Percentiles rank a stretch among this genome's conserved stretches.
These are phyloP conservation scores for Picea engelmannii DNA, from an alignment of 83 land plant genomes.

Conservation along the genomic window DNA sequence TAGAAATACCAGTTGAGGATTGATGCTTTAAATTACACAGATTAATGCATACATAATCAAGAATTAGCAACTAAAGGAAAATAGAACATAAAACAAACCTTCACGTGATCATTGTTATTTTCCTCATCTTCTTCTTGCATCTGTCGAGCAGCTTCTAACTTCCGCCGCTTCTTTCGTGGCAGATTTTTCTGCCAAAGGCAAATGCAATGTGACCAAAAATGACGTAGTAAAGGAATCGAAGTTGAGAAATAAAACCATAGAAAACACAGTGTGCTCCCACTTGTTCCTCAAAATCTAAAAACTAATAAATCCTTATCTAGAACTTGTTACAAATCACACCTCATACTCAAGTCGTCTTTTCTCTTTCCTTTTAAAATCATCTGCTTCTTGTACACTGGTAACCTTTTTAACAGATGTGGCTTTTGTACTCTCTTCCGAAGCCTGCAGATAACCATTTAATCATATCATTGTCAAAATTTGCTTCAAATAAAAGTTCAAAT, in stretches of 20 bases:
- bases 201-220: conserved; percentile 10
- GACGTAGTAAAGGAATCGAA: neutral
- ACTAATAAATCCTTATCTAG: neutral
- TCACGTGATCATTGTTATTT: conserved; percentile 10
- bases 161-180: conserved; percentile 87
- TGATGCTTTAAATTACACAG: neutral
- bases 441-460: conserved; percentile 28
- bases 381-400: conserved; percentile 74
- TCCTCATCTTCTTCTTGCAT: conserved; percentile 60
- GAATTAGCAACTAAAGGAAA: neutral
- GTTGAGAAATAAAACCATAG: neutral
- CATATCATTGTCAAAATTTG: neutral
- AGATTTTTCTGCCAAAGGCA: conserved; percentile 67
- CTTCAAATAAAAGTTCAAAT: neutral
- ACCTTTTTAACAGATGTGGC: conserved; percentile 36
- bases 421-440: conserved; percentile 32
- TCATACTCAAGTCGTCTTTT: conserved; percentile 77
- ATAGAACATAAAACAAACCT: conserved; percentile 25
- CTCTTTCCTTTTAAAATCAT: conserved; percentile 76
- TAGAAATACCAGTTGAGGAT: neutral
- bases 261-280: neutral
- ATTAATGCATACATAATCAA: conserved; percentile 6
- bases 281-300: neutral
- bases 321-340: conserved; percentile 31
- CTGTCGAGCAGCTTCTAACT: conserved; percentile 84